Conservation (phyloP, 805 yeast genomes). For the Starmerella asiatica region DNA sequence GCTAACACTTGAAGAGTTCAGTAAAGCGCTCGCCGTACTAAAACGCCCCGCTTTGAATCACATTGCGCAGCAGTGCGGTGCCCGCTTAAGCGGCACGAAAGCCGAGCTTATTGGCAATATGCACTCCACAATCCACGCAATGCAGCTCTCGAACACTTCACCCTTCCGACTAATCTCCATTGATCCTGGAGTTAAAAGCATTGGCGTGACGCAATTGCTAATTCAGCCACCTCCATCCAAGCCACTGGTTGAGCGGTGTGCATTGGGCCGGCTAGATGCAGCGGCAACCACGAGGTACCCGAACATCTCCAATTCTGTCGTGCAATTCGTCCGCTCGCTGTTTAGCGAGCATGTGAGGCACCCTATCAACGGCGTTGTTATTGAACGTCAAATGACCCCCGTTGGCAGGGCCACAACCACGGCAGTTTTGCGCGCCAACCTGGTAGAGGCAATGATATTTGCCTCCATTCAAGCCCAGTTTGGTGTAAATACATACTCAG, state of each 20-base stretch:
- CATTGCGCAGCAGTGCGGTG: neutral
- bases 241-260: constrained; percentile 10
- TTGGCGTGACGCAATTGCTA: constrained; percentile 22
- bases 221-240: constrained; percentile 2
- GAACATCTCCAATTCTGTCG: constrained; percentile 20
- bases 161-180: constrained; percentile 22
- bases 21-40: neutral
- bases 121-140: neutral
- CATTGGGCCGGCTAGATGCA: constrained; percentile 5
- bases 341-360: constrained; percentile 26
- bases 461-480: constrained; percentile 20
- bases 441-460: constrained; percentile 40
- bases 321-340: constrained; percentile 12
- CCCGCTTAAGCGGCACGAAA: neutral
- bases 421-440: constrained; percentile 38
- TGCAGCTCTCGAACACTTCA: neutral
- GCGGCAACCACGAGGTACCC: constrained; percentile 21
- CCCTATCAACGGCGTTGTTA: constrained; percentile 27
- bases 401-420: constrained; percentile 23
- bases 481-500: constrained; percentile 15
- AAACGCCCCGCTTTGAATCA: neutral
- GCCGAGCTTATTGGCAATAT: neutral
- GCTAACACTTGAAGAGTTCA: neutral
- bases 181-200: constrained; percentile 27
- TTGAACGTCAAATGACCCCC: constrained; percentile 43